phyloP scores from a whole-genome alignment of 257 asterid species.

The Lithospermum erythrorhizon region DNA sequence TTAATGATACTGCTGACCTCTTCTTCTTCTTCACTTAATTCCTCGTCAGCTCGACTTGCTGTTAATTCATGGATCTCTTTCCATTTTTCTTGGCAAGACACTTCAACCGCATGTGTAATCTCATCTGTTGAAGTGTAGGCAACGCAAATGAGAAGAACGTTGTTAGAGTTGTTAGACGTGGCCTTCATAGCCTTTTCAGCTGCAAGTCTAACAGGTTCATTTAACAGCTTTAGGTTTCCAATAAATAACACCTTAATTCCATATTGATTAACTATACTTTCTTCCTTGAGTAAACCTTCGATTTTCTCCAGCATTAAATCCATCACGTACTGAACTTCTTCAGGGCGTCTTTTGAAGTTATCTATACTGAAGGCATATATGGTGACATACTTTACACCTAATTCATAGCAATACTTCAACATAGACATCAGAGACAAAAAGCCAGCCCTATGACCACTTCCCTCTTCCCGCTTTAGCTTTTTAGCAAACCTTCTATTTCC shows the following conservation, averaged over 20 bases:
- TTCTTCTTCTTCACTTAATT: slow-evolving; percentile 8
- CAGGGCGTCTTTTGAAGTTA: slow-evolving; percentile 58
- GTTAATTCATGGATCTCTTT: slow-evolving; percentile 11
- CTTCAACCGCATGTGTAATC: slow-evolving; percentile 43
- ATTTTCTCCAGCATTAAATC: slow-evolving; percentile 71
- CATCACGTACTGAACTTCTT: slow-evolving; percentile 53
- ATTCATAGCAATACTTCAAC: slow-evolving; percentile 58
- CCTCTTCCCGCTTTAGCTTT: slow-evolving; percentile 35
- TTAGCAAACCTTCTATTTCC: slow-evolving; percentile 69
- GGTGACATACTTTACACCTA: slow-evolving; percentile 47
- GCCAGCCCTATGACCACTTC: slow-evolving; percentile 64
- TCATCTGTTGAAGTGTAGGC: slow-evolving; percentile 74
- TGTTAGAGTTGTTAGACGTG: slow-evolving; percentile 31
- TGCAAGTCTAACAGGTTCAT: slow-evolving; percentile 36
- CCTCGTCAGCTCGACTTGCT: not conserved
- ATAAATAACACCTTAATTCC: slow-evolving; percentile 58
- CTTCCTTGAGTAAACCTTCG: slow-evolving; percentile 55
- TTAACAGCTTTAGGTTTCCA: slow-evolving; percentile 54
- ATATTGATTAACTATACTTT: slow-evolving; percentile 33
- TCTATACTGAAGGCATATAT: slow-evolving; percentile 78
- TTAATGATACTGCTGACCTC: slow-evolving; percentile 13
- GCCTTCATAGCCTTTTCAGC: slow-evolving; percentile 61
- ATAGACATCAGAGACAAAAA: slow-evolving; percentile 49
- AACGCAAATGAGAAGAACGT: slow-evolving; percentile 39
- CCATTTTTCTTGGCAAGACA: slow-evolving; percentile 31